Percentiles rank a stretch among this genome's conserved stretches.
phyloP scores from a whole-genome alignment of 2,329 filamentous ascomycete genomes.

The Fonsecaea pugnacius region DNA sequence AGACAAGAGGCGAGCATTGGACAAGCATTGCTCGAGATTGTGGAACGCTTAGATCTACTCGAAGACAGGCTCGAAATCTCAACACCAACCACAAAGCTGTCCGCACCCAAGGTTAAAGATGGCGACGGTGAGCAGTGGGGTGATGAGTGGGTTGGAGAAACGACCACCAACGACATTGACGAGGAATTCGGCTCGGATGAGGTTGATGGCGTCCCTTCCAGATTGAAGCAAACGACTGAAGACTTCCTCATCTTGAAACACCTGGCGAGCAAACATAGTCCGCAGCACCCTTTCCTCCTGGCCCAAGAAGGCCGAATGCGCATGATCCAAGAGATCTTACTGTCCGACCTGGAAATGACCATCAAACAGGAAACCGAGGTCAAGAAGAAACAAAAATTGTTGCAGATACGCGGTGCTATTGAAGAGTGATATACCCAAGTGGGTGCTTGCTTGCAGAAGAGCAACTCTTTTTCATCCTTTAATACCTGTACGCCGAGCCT shows the following conservation, averaged over 20 bases:
- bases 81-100: constrained; percentile 42
- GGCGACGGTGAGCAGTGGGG: constrained; percentile 43
- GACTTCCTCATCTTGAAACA: constrained; percentile 63
- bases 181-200: constrained; percentile 43
- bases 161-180: constrained; percentile 43
- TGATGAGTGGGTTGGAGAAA: constrained; percentile 42
- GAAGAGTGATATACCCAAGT: constrained; percentile 22
- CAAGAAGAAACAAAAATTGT: constrained; percentile 40
- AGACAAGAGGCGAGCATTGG: constrained; percentile 64
- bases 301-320: constrained; percentile 61
- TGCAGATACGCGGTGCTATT: constrained; percentile 28
- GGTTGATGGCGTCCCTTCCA: constrained; percentile 37
- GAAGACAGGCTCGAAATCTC: constrained; percentile 72
- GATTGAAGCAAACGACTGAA: constrained; percentile 55
- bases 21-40: constrained; percentile 53
- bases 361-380: constrained; percentile 59
- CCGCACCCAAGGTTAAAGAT: constrained; percentile 31
- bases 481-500: constrained; percentile 16
- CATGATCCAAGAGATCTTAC: constrained; percentile 64
- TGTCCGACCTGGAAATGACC: constrained; percentile 67
- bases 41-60: constrained; percentile 60
- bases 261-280: constrained; percentile 56
- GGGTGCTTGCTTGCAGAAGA: not conserved
- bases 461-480: constrained; percentile 1
- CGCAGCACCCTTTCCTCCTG: constrained; percentile 66